Evolutionary conservation across 106 monocot species (phyloP), one percentile per base, ranked within the genome.

Genomic region (Agapanthus africanus): DNA sequence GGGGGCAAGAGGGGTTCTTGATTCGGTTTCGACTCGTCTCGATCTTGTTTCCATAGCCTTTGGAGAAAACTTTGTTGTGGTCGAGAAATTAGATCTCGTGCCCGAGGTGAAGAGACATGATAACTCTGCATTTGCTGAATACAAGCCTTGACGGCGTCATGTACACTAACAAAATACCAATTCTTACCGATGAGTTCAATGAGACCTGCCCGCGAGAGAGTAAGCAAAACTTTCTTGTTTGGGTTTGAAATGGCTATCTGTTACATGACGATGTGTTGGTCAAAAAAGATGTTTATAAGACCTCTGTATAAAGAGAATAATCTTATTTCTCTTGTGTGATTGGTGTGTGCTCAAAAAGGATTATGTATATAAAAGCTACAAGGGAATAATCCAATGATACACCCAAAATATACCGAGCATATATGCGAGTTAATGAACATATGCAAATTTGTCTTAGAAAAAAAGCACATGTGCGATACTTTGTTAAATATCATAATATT

Each of bases 181-280:
- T 84, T 80, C 68, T 73, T 84, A 33, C 95, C 95, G 11, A 97
- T 70, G 32, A 91, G 68, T 26, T 91, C 91, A 22, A 91, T 63
- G 0, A 97, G 80, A 14, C 88, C 91, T 1, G 95, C 70, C 52
- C 73, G 80, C 0, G 80, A 81, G 32, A 97, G 77, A 56, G 91
- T 70, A 6, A 87, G 61, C 56, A 87, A 89, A 46, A 91, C 95
- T 57, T 89, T 79, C 34, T 69, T 70, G 75, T 87, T 97, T 9
- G 91, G 95, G 77, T 91, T 97, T 0, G 95, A 86, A 60, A 97
- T 81, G 4, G 82, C 84, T 69, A 91, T 87, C 95, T 97, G 82
- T n/a, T 35, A 42, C 2, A 26, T 28, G 40, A 5, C 0, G 30
- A 30, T 21, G 23, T 25, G 7, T 40, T 23, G 7, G 23, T 35